Evolutionary conservation across 257 asterid species (phyloP).

Genomic region (Solanum commersonii): DNA sequence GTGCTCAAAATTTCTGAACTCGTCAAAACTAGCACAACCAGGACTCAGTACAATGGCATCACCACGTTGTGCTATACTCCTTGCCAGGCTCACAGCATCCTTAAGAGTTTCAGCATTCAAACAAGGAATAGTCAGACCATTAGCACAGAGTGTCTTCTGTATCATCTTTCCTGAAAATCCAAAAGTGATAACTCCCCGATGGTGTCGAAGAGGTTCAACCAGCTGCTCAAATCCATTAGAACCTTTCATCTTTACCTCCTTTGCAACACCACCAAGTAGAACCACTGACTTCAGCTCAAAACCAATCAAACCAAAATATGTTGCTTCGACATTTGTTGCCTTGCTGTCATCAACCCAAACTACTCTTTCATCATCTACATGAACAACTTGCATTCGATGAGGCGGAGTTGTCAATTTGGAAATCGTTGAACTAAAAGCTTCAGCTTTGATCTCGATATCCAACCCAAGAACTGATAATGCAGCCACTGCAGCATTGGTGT

Average conservation of each 20-base stretch:
- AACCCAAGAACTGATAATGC: conserved; percentile 20
- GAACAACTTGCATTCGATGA: conserved; percentile 30
- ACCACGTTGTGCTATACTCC: conserved; percentile 17
- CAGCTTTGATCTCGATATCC: conserved; percentile 18
- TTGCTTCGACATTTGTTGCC: conserved; percentile 34
- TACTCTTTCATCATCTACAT: conserved; percentile 11
- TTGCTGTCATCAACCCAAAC: conserved; percentile 31
- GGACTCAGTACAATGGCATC: conserved; percentile 29
- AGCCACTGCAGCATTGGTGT: conserved; percentile 27
- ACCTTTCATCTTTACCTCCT: conserved; percentile 12
- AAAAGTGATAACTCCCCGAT: conserved; percentile 28
- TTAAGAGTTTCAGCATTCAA: conserved; percentile 7
- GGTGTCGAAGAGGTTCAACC: conserved; percentile 18
- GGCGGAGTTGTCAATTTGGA: conserved; percentile 21
- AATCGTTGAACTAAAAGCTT: conserved; percentile 13
- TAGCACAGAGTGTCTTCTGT: conserved; percentile 12
- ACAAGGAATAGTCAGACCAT: conserved; percentile 27
- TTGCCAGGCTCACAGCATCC: conserved; percentile 21
- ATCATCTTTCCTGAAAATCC: conserved; percentile 28
- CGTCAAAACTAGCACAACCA: conserved; percentile 35
- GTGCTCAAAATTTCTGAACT: conserved; percentile 29
- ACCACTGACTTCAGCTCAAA: conserved; percentile 13
- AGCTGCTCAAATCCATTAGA: conserved; percentile 26
- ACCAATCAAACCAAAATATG: conserved; percentile 24
- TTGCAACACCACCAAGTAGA: conserved; percentile 27